phyloP scores from a whole-genome alignment of 495 filamentous ascomycete genomes.

The Elasticomyces elasticus region DNA sequence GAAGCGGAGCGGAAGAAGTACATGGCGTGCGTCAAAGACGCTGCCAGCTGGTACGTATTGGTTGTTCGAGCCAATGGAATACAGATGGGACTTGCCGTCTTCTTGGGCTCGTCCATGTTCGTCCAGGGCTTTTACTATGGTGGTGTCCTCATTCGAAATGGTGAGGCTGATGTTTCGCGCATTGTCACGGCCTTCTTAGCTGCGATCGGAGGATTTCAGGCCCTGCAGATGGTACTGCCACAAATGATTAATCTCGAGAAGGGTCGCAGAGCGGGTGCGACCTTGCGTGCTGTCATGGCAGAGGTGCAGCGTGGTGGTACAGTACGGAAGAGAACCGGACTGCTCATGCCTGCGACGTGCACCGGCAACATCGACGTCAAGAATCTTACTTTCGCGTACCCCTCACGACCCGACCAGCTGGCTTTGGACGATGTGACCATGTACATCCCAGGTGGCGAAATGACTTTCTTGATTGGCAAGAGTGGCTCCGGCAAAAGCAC shows the following conservation, averaged over 20 bases:
- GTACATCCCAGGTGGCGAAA: constrained; percentile 59
- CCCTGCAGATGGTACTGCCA: constrained; percentile 60
- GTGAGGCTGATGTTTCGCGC: constrained; percentile 50
- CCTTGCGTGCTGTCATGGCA: constrained; percentile 42
- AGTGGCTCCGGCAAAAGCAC: constrained; percentile 95
- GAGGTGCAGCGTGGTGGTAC: constrained; percentile 28
- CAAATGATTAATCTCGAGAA: constrained; percentile 68
- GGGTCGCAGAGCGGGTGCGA: constrained; percentile 62
- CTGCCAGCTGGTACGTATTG: constrained; percentile 53
- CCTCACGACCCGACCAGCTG: constrained; percentile 53
- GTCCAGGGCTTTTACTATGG: constrained; percentile 92
- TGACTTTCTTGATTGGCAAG: constrained; percentile 73
- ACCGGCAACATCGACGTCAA: constrained; percentile 59
- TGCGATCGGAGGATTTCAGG: constrained; percentile 63
- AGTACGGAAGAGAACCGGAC: background rate
- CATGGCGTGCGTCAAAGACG: constrained; percentile 43
- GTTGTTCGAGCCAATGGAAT: constrained; percentile 58
- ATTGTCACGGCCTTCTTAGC: constrained; percentile 82
- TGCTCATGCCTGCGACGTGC: constrained; percentile 29
- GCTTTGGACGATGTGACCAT: constrained; percentile 54
- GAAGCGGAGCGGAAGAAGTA: constrained; percentile 60
- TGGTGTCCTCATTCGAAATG: constrained; percentile 48
- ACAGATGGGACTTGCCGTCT: constrained; percentile 61
- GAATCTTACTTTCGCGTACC: constrained; percentile 74
- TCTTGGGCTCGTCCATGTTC: constrained; percentile 71